Evolutionary conservation across 164 flowering plant genomes (phyloP).

Genomic region (Vitis labrusca): DNA sequence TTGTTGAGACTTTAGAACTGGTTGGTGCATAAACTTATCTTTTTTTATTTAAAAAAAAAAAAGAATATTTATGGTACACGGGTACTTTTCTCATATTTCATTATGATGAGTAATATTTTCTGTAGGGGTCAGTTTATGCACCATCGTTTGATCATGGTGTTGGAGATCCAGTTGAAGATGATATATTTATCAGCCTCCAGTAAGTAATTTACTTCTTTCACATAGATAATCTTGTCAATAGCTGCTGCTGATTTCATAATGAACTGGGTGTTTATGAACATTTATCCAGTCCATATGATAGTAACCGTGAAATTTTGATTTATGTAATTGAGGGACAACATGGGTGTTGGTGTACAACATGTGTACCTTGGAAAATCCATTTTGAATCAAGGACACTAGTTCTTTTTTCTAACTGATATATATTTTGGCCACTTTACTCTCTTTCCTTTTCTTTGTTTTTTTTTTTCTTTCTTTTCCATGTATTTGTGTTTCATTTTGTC

Average conservation of each 20-base stretch:
- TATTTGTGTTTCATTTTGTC: no score
- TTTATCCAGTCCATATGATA: background rate
- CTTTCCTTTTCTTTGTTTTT: no score
- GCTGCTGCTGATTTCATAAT: background rate
- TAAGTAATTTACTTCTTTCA: slow-evolving; percentile 37
- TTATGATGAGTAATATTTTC: slow-evolving; percentile 9
- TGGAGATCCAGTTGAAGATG: slow-evolving; percentile 95
- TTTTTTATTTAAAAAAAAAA: background rate
- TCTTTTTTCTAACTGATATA: no score
- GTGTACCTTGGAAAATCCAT: no score
- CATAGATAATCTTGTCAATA: background rate
- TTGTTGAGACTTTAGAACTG: background rate
- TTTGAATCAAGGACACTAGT: no score
- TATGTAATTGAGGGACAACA: background rate
- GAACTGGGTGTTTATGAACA: no score
- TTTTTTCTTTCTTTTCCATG: no score
- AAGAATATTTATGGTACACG: background rate
- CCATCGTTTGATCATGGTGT: slow-evolving; percentile 96
- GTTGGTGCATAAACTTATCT: background rate
- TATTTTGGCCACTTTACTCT: no score
- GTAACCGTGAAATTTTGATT: background rate
- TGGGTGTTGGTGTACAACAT: background rate
- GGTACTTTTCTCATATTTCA: background rate
- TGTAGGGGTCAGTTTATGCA: slow-evolving; percentile 80
- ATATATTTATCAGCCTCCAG: slow-evolving; percentile 76